Base-by-base conservation (phyloP, 73 alveolate species). In the Paramecium primaurelia region DNA sequence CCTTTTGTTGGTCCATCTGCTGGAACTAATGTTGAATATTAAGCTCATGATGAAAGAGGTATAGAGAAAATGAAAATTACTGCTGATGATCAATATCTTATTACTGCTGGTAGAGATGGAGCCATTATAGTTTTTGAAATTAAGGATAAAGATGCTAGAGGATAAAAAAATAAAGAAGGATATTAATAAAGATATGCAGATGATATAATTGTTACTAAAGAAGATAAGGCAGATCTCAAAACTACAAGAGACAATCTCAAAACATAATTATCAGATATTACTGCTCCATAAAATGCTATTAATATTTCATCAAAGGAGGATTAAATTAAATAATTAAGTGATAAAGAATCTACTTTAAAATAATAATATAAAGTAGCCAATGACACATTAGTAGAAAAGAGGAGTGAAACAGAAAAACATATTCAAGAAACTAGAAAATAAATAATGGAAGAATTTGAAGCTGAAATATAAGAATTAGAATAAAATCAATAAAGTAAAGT, bases 11-110 rank as follows among this genome's bases (percentile, higher is more conserved):
- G 91, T 2, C 77, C 91, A 20, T 80, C 71, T 28, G 91, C 69
- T 42, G 94, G 96, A 18, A 77, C 93, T 26, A 90, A 75, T 91
- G 68, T 45, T 73, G 98, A 96, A 42, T 90, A 94, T 68, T 86
- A 97, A 92, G 98, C 99, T 11, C 99, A 98, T 88, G 93, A 97
- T 14, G 97, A 89, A 30, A 71, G 96, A 11, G 99, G 99, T 11
- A 93, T 96, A 28, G 98, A 96, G 37, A 95, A 99, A 69, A 94
- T 98, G 58, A 95, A 98, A 91, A 92, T 98, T 22, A 86, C 98
- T 28, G 97, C 96, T 80, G 99, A 98, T 93, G 99, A 97, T 92
- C 34, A 87, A 40, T 88, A 77, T 49, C 85, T 97, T 11, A 96
- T 97, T 59, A 86, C 98, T 26, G 97, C 95, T 30, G 98, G 98